phyloP scores from a whole-genome alignment of 1,284 basidiomycete genomes.

The Grifola frondosa region DNA sequence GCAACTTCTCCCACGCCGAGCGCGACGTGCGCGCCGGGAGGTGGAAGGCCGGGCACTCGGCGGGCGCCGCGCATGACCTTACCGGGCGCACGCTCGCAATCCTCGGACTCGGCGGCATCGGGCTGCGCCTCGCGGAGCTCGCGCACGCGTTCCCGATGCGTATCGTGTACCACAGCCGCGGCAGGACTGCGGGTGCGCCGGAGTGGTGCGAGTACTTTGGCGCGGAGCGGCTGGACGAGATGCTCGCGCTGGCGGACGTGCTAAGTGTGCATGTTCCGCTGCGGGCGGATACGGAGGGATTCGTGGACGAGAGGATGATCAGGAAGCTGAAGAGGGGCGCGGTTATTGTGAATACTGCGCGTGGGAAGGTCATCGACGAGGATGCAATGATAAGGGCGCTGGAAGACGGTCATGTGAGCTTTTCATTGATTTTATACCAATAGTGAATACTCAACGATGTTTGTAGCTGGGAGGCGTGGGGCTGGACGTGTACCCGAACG shows the following conservation, averaged over 20 bases:
- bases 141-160: slow-evolving; percentile 83
- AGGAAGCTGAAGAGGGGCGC: slow-evolving; percentile 77
- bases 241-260: slow-evolving; percentile 78
- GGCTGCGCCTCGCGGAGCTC: slow-evolving; percentile 66
- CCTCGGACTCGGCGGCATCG: slow-evolving; percentile 90
- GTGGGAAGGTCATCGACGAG: slow-evolving; percentile 89
- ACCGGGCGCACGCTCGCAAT: slow-evolving; percentile 81
- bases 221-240: slow-evolving; percentile 60
- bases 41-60: slow-evolving; percentile 55
- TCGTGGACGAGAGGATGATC: slow-evolving; percentile 81
- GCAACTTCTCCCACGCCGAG: slow-evolving; percentile 77
- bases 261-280: slow-evolving; percentile 76
- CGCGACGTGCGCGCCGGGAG: slow-evolving; percentile 56
- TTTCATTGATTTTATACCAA: background rate
- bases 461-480: slow-evolving; percentile 77
- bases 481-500: slow-evolving; percentile 88
- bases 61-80: slow-evolving; percentile 65
- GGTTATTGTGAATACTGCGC: slow-evolving; percentile 86
- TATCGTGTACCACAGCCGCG: slow-evolving; percentile 79
- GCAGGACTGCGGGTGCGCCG: slow-evolving; percentile 56
- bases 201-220: slow-evolving; percentile 77
- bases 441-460: background rate
- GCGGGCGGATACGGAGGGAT: slow-evolving; percentile 70
- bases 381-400: slow-evolving; percentile 82
- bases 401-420: slow-evolving; percentile 78